These are phyloP conservation scores for Pythium dissotocum DNA, from an alignment of 352 stramenopile genomes.

Conservation along the genomic window DNA sequence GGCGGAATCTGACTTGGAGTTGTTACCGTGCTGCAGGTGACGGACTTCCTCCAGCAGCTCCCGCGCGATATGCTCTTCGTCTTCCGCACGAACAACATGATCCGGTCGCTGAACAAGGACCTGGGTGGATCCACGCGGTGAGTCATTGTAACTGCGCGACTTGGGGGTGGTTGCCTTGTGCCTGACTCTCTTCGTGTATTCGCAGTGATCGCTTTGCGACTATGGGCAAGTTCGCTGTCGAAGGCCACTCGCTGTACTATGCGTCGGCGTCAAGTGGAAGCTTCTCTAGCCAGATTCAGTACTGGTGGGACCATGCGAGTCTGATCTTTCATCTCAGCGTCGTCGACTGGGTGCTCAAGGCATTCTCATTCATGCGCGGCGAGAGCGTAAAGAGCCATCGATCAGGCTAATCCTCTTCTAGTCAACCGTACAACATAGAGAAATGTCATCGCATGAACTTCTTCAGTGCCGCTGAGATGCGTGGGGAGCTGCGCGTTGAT, in stretches of 20 bases:
- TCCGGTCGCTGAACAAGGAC: conserved; percentile 89
- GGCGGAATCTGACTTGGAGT: background rate
- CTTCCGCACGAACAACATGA: conserved; percentile 91
- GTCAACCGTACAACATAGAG: background rate
- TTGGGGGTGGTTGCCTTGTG: background rate
- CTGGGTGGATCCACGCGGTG: conserved; percentile 75
- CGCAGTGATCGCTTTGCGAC: conserved; percentile 70
- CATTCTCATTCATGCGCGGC: conserved; percentile 41
- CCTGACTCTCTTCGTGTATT: conserved; percentile 11
- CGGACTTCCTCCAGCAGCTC: conserved; percentile 83
- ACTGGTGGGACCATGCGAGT: conserved; percentile 71
- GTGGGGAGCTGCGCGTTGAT: conserved; percentile 23
- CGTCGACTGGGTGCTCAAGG: conserved; percentile 52
- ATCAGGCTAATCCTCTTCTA: conserved; percentile 22
- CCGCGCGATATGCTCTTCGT: conserved; percentile 92
- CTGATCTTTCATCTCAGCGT: conserved; percentile 61
- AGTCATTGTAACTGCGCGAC: background rate
- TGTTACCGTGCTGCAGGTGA: conserved; percentile 39
- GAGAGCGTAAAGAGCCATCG: conserved; percentile 17
- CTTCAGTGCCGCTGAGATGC: conserved; percentile 27
- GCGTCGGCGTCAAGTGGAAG: conserved; percentile 1
- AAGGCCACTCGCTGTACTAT: conserved; percentile 59
- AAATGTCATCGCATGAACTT: conserved; percentile 26
- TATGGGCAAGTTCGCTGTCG: conserved; percentile 73
- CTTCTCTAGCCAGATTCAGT: conserved; percentile 26